Percentiles rank a stretch among this genome's conserved stretches.
Conservation (phyloP, 352 stramenopile genomes). For the Globisporangium nodosum region DNA sequence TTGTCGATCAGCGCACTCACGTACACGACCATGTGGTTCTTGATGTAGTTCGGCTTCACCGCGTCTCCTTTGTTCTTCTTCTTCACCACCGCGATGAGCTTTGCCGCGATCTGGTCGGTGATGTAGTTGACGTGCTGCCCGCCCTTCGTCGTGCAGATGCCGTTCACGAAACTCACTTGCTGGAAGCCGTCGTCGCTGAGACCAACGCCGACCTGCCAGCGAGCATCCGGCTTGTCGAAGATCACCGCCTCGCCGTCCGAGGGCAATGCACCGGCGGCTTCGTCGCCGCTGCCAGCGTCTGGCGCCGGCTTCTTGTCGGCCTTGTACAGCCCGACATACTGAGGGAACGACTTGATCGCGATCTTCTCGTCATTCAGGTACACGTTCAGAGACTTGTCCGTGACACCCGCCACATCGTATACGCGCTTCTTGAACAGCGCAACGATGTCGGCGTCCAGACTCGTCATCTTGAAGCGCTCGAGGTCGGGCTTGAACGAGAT, state of each 20-base stretch:
- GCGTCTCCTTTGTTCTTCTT: constrained; percentile 92
- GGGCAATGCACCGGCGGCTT: background rate
- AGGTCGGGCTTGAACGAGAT: constrained; percentile 97
- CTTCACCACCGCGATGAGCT: constrained; percentile 89
- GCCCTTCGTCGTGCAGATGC: constrained; percentile 95
- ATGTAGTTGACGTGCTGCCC: constrained; percentile 96
- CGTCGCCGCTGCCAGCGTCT: constrained; percentile 11
- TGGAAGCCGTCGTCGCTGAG: constrained; percentile 93
- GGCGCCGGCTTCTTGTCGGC: constrained; percentile 16
- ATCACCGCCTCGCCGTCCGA: constrained; percentile 49
- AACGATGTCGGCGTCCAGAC: constrained; percentile 92
- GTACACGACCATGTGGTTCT: constrained; percentile 95
- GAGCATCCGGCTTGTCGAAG: constrained; percentile 91
- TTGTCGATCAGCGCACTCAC: constrained; percentile 97
- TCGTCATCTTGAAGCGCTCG: constrained; percentile 87
- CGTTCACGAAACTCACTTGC: constrained; percentile 98
- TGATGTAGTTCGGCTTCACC: constrained; percentile 93
- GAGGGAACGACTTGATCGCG: constrained; percentile 88
- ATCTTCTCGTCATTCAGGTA: constrained; percentile 94
- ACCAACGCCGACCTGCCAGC: constrained; percentile 93
- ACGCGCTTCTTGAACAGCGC: constrained; percentile 95
- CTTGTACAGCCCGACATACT: constrained; percentile 93
- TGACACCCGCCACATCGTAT: constrained; percentile 95
- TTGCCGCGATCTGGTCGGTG: constrained; percentile 85
- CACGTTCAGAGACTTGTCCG: constrained; percentile 89